phyloP scores from a whole-genome alignment of 257 asterid genomes.

The Nicotiana benthamiana region DNA sequence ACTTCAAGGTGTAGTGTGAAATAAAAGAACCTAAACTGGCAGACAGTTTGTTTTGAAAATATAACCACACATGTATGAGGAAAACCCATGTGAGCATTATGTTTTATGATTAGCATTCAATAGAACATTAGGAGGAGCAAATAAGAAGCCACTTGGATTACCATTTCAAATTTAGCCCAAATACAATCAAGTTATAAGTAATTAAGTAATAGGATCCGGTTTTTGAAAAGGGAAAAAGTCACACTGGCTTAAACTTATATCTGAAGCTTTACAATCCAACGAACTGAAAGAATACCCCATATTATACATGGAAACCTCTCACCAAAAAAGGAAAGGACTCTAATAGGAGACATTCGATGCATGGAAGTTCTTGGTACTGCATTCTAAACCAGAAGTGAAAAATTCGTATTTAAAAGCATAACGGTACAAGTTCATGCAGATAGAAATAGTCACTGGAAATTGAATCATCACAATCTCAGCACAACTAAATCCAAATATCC shows the following conservation, averaged over 20 bases:
- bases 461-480: not conserved
- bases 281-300: not conserved
- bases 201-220: not conserved
- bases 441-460: not conserved
- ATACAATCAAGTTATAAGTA: not conserved
- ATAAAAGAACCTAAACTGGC: not conserved
- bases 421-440: not conserved
- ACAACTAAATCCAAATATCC: not conserved
- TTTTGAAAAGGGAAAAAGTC: not conserved
- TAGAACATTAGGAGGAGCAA: not conserved
- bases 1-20: not conserved
- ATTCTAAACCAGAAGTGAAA: not conserved
- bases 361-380: not conserved
- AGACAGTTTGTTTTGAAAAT: not conserved
- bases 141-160: not conserved
- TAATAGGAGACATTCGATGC: not conserved
- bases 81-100: not conserved
- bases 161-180: not conserved
- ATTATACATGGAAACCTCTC: not conserved
- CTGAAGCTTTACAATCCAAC: not conserved
- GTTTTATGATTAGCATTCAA: not conserved
- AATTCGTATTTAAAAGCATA: not conserved
- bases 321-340: not conserved
- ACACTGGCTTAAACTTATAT: not conserved
- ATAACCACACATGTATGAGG: not conserved